Base-by-base conservation (phyloP, 768 basidiomycete genomes). In the Myochromella boudieri region DNA sequence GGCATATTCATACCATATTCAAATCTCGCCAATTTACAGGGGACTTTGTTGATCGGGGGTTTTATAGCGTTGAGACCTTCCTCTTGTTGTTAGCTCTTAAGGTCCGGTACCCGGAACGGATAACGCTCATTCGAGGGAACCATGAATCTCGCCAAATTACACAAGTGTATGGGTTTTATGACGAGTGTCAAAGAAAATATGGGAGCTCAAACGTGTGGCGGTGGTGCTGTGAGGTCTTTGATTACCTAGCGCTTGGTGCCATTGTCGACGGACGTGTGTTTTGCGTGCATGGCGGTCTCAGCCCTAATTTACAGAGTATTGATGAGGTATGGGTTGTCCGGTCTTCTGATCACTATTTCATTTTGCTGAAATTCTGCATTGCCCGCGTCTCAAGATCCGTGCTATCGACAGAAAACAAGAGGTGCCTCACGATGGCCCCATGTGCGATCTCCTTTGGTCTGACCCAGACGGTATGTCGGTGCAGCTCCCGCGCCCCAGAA, bases 391-490 rank as follows among this genome's bases (percentile, higher is more conserved):
- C 5, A 21, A 90, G 94, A 97, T 98, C 57, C 87, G 95, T 41
- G 78, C 85, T 28, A 95, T 98, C 58, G 95, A 97, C 72, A 72
- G 95, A 26, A 94, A 95, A 65, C 93, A 95, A 66, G 95, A 98
- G 63, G 95, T 98, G 18, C 95, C 95, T 21, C 95, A 98, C 65
- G 95, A 98, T 62, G 95, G 95, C 10, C 85, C 94, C 6, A 97
- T 98, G 95, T 98, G 95, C 61, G 95, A 98, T 68, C 74, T 98
- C 2, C 74, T 98, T n/a, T 98, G 95, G 95, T 97, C 95, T 49
- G 95, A 98, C 73, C 95, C 95, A 36, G 95, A 98, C 65, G 95
- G 94, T 94, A 46, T 54, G 77, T 62, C 27, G 14, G n/a, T 17
- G 15, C 29, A 11, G 32, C 18, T 49, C 31, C 34, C 38, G 46